Evolutionary conservation across 2,329 filamentous ascomycete species (phyloP), one percentile per base, ranked within the genome.

Genomic region (Diaporthe sp.): DNA sequence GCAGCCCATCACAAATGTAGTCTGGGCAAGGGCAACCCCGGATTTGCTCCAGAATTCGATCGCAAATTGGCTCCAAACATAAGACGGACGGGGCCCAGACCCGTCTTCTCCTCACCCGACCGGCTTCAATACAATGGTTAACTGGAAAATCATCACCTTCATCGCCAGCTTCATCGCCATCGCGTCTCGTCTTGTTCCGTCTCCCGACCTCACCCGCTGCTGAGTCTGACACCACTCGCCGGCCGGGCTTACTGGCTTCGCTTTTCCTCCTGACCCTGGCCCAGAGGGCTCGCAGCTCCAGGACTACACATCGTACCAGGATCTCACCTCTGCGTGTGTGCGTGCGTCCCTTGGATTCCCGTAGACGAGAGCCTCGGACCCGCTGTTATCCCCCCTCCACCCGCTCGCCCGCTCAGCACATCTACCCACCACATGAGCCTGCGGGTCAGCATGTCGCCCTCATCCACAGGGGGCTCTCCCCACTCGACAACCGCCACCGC

Each of bases 381-480:
- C 75, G 78, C 78, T 67, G 75, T 78, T 72, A 77, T 76, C 53
- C 75, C 78, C 72, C 74, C 28, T 34, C 39, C 25, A 17, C 65
- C 65, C 63, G 44, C 63, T 31, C 79, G 70, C 79, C 76, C 68
- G 75, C 78, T 72, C 80, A 78, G 37, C 77, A 78, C 68, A 79
- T 81, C 80, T 84, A 82, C 44, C 31, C 49, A 61, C 34, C 58
- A 42, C n/a, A 51, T 65, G 65, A 70, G 65, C 65, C 63, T 44
- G 47, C 67, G 49, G 39, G 47, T 44, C 60, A 49, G 58, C 81
- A 89, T 90, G 87, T 86, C 88, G 82, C 87, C 88, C 80, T 89
- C 88, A 51, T 89, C 88, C 80, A 89, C 87, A 78, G 87, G 86
- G 81, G 88, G 89, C 82, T 90, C 88, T 77, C 87, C 88, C 78